Evolutionary conservation across 2,329 filamentous ascomycete species (phyloP).

Genomic region (Stromatinia cepivora): DNA sequence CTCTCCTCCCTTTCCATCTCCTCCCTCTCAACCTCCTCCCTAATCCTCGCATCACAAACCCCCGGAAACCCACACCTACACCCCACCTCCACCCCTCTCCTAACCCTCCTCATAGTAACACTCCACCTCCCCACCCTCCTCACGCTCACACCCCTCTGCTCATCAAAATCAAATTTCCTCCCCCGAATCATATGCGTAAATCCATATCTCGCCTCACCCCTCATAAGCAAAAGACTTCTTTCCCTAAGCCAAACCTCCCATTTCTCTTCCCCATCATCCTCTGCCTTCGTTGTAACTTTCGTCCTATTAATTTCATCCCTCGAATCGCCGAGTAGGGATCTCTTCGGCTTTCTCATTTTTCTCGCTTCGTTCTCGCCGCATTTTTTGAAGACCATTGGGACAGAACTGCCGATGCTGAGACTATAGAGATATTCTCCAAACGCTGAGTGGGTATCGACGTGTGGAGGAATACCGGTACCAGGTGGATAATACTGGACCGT

Average conservation of each 20-base stretch:
- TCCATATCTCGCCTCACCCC: slow-evolving; percentile 23
- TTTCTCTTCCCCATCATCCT: neutral
- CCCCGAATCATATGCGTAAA: slow-evolving; percentile 24
- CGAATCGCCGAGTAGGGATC: neutral
- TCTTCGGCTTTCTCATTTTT: slow-evolving; percentile 15
- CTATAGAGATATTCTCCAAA: slow-evolving; percentile 44
- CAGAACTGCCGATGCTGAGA: neutral
- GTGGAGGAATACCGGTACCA: slow-evolving; percentile 59
- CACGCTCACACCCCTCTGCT: neutral
- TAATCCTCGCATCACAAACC: slow-evolving; percentile 26
- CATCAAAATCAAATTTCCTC: slow-evolving; percentile 23
- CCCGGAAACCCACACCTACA: slow-evolving; percentile 24
- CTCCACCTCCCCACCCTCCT: slow-evolving; percentile 24
- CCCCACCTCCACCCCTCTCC: slow-evolving; percentile 2
- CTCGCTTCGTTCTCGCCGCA: slow-evolving; percentile 12
- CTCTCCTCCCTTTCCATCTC: neutral
- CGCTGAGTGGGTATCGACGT: slow-evolving; percentile 57
- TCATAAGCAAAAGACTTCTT: slow-evolving; percentile 24
- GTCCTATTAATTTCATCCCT: neutral
- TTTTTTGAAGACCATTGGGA: slow-evolving; percentile 2
- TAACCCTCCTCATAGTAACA: slow-evolving; percentile 26
- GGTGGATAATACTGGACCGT: slow-evolving; percentile 62
- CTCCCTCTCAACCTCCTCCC: slow-evolving; percentile 19
- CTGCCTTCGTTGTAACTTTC: neutral
- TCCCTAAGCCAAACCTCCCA: slow-evolving; percentile 22